These are phyloP conservation scores for Penicillium sp. DNA, from an alignment of 2,329 filamentous ascomycete species.

Conservation along the genomic window DNA sequence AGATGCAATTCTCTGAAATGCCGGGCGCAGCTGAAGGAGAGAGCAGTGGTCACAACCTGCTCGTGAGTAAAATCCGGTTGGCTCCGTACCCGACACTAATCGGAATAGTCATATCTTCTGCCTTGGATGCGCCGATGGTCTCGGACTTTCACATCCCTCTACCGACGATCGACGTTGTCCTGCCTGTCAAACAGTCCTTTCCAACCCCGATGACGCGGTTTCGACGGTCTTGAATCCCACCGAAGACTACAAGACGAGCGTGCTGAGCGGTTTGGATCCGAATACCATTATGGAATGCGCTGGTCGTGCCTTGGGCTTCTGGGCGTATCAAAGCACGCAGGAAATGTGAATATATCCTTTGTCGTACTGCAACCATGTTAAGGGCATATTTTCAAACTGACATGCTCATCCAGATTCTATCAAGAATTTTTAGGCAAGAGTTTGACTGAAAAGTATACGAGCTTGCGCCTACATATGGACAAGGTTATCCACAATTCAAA, in stretches of 20 bases:
- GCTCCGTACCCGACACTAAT: constrained; percentile 8
- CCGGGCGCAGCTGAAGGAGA: constrained; percentile 63
- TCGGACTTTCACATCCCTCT: constrained; percentile 59
- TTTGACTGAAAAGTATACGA: constrained; percentile 67
- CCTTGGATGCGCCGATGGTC: constrained; percentile 64
- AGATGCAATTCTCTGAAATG: constrained; percentile 81
- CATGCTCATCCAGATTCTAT: constrained; percentile 58
- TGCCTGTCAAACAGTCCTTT: constrained; percentile 67
- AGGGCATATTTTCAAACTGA: constrained; percentile 4
- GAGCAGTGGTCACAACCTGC: constrained; percentile 84
- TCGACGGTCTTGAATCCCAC: constrained; percentile 69
- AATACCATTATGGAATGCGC: constrained; percentile 83
- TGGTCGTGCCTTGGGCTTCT: constrained; percentile 74
- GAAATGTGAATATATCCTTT: constrained; percentile 61
- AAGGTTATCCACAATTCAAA: constrained; percentile 74
- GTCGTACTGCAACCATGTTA: not conserved
- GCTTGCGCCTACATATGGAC: constrained; percentile 65
- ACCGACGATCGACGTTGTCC: constrained; percentile 64
- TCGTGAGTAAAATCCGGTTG: constrained; percentile 53
- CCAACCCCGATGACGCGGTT: constrained; percentile 71
- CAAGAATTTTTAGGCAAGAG: constrained; percentile 72
- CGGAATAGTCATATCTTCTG: constrained; percentile 77
- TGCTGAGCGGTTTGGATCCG: constrained; percentile 78
- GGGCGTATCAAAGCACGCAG: constrained; percentile 80
- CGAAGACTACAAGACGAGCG: constrained; percentile 86